phyloP scores from a whole-genome alignment of 768 basidiomycete genomes.

The Tulasnella sp. region DNA sequence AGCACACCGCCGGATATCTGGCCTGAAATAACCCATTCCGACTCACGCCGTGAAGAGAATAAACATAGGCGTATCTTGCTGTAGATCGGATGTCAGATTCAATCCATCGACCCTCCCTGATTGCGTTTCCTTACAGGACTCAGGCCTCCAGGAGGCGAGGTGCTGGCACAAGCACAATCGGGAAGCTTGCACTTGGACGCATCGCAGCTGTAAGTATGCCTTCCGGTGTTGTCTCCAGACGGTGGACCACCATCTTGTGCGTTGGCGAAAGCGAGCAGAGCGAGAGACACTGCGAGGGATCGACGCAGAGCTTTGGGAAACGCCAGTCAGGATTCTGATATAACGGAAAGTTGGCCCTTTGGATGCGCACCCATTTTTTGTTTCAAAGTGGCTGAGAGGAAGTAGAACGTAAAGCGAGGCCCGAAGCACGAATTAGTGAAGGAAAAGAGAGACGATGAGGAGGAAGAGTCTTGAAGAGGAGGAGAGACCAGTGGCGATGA shows the following conservation, averaged over 20 bases:
- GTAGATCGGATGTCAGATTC: background rate
- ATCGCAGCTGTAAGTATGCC: slow-evolving; percentile 61
- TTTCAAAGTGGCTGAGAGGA: background rate
- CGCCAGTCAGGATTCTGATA: slow-evolving; percentile 19
- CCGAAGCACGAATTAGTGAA: slow-evolving; percentile 2
- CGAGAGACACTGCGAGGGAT: slow-evolving; percentile 14
- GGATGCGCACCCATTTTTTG: background rate
- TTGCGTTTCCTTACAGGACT: slow-evolving; percentile 49
- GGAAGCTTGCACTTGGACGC: slow-evolving; percentile 61
- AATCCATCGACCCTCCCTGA: slow-evolving; percentile 31
- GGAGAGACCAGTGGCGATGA: slow-evolving; percentile 2
- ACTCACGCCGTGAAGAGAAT: slow-evolving; percentile 61
- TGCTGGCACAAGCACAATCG: slow-evolving; percentile 67
- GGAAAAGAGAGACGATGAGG: slow-evolving; percentile 17
- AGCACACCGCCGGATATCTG: background rate
- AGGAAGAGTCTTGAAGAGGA: background rate
- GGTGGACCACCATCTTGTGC: slow-evolving; percentile 57
- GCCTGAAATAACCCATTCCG: background rate
- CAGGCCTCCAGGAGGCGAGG: slow-evolving; percentile 68
- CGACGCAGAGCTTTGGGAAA: slow-evolving; percentile 15
- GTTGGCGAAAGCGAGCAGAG: slow-evolving; percentile 34
- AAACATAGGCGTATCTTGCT: slow-evolving; percentile 63
- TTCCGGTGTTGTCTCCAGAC: slow-evolving; percentile 52
- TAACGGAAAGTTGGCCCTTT: background rate
- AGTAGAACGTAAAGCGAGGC: background rate